A percentile compares a stretch with the other conserved stretches of the same genome.
Evolutionary conservation across 2,329 filamentous ascomycete species (phyloP).

Genomic region (Pyricularia sp.): DNA sequence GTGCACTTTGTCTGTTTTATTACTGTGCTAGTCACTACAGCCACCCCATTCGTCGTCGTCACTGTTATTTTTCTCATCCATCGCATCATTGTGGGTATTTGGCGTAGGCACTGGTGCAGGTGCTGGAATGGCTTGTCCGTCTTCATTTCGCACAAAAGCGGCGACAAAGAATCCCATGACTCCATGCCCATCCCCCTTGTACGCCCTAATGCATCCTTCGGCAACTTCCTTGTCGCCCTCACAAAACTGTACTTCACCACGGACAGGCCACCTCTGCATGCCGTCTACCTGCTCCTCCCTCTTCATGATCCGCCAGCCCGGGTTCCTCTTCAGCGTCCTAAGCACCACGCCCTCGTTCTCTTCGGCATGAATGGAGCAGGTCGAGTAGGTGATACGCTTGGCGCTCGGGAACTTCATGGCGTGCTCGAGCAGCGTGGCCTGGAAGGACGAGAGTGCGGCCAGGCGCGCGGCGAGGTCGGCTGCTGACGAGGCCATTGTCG

Average conservation of each 20-base stretch:
- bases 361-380: slow-evolving; percentile 77
- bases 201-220: slow-evolving; percentile 72
- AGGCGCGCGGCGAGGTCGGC: slow-evolving; percentile 56
- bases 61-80: neutral
- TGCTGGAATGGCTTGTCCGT: neutral
- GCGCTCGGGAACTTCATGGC: slow-evolving; percentile 75
- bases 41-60: neutral
- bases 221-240: slow-evolving; percentile 39
- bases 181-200: slow-evolving; percentile 70
- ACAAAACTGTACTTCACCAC: slow-evolving; percentile 37
- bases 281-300: slow-evolving; percentile 67
- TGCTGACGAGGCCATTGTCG: slow-evolving; percentile 40
- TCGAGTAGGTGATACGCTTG: slow-evolving; percentile 77
- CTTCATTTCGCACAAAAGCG: slow-evolving; percentile 60
- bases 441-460: slow-evolving; percentile 67
- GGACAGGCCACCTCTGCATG: slow-evolving; percentile 65
- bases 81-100: neutral
- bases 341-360: slow-evolving; percentile 87
- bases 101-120: neutral
- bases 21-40: neutral
- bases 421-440: slow-evolving; percentile 72
- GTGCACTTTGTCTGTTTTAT: neutral
- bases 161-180: slow-evolving; percentile 95
- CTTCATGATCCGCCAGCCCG: slow-evolving; percentile 70
- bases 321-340: slow-evolving; percentile 49